Base-by-base conservation (phyloP, 1,284 basidiomycete species). In the Pyrrhoderma lamaoense region DNA sequence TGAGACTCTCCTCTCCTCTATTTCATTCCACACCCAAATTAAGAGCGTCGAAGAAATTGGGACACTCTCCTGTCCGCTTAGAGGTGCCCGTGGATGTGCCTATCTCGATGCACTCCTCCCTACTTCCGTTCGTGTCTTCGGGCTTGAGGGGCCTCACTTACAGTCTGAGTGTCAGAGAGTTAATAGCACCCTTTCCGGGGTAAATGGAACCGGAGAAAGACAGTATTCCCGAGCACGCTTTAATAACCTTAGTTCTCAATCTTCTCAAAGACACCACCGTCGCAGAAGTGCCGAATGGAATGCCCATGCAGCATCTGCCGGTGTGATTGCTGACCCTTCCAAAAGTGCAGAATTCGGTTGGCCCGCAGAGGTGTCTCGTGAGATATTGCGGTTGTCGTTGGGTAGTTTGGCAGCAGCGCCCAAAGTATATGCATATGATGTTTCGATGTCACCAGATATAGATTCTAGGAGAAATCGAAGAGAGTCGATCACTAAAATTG, bases 301-400 rank as follows among this genome's bases (percentile, higher is more conserved):
- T 37, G 62, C 72, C 13, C 55, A 63, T 21, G 66, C 73, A 51
- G 72, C 71, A 1, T 61, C 60, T 4, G 61, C 59, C 1, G 65
- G 68, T 5, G 64, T 68, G 19, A 61, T 52, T 39, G 59, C 65
- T 2, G 53, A 58, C 39, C 42, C 52, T 4, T 34, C 27, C 19
- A 25, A 47, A 25, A 40, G 21, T 7, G 21, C n/a, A 18, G 66
- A 65, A 35, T 64, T 61, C 39, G 67, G 65, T 27, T 74, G 72
- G 73, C 70, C 68, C 11, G 70, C 71, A 11, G 63, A 67, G 34
- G 72, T 74, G n/a, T 70, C 70, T 5, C 64, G 67, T 3, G 71
- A 72, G 52, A 67, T 74, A 8, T 42, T 74, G 25, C 57, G 65
- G n/a, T 54, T 74, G 18, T 67, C 72, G 19, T 56, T 73, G 47